A percentile compares a stretch with the other conserved stretches of the same genome.
These are phyloP conservation scores for Scopulariopsis brevicaulis DNA, from an alignment of 2,329 filamentous ascomycete species.

Conservation along the genomic window DNA sequence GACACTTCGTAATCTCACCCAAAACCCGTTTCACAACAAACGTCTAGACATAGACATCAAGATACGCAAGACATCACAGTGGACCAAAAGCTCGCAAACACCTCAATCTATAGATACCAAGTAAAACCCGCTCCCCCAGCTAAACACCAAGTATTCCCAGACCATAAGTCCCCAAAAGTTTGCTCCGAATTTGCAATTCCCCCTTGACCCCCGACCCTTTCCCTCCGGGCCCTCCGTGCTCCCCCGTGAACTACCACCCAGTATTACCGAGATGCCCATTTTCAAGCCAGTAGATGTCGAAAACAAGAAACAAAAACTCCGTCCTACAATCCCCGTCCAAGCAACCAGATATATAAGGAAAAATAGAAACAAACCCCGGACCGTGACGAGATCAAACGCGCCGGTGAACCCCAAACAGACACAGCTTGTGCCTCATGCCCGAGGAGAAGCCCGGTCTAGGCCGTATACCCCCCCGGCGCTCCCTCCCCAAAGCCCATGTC, in stretches of 20 bases:
- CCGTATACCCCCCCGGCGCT: not conserved
- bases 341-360: not conserved
- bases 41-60: not conserved
- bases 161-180: not conserved
- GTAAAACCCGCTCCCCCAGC: not conserved
- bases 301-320: conserved; percentile 1
- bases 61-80: not conserved
- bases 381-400: not conserved
- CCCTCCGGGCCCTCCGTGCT: not conserved
- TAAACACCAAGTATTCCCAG: not conserved
- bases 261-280: conserved; percentile 1
- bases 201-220: not conserved
- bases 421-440: not conserved
- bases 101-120: not conserved
- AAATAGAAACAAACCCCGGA: not conserved
- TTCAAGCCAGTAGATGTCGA: not conserved
- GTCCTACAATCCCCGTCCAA: not conserved
- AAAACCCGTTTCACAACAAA: not conserved
- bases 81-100: not conserved
- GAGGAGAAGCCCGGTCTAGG: not conserved
- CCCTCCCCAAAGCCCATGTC: not conserved
- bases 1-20: too few species aligned
- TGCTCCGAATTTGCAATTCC: not conserved
- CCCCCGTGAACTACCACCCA: not conserved
- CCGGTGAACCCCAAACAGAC: not conserved